Evolutionary conservation across 1,284 basidiomycete species (phyloP).

Genomic region (Cerioporus squamosus): DNA sequence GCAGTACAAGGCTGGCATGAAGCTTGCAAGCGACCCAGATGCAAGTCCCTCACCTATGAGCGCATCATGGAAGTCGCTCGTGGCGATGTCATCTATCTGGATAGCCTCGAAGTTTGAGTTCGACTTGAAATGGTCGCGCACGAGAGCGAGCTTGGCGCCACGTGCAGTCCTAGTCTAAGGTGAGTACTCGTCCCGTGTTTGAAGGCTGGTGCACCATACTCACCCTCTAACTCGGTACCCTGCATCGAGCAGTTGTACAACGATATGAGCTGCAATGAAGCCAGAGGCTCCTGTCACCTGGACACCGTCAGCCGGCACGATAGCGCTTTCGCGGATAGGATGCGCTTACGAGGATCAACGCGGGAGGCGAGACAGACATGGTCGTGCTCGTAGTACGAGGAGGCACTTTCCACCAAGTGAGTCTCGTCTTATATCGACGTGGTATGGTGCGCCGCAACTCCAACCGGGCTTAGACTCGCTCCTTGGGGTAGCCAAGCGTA

Average conservation of each 20-base stretch:
- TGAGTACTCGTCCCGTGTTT: not conserved
- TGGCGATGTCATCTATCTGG: conserved; percentile 23
- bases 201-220: not conserved
- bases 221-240: conserved; percentile 35
- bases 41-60: conserved; percentile 21
- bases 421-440: too few species aligned
- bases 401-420: too few species aligned
- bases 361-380: too few species aligned
- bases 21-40: too few species aligned
- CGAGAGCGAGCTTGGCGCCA: conserved; percentile 9
- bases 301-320: not conserved
- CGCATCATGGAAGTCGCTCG: conserved; percentile 24
- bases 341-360: too few species aligned
- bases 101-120: conserved; percentile 23
- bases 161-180: too few species aligned
- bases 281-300: conserved; percentile 36
- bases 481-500: too few species aligned
- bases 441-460: too few species aligned
- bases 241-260: conserved; percentile 28
- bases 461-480: too few species aligned
- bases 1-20: too few species aligned
- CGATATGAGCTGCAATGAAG: conserved; percentile 31
- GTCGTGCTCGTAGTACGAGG: too few species aligned
- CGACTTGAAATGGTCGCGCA: conserved; percentile 15
- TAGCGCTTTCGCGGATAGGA: too few species aligned